Evolutionary conservation across 305 asterid species (phyloP), one percentile per base, ranked within the genome.

Genomic region (Fraxinus floribunda): DNA sequence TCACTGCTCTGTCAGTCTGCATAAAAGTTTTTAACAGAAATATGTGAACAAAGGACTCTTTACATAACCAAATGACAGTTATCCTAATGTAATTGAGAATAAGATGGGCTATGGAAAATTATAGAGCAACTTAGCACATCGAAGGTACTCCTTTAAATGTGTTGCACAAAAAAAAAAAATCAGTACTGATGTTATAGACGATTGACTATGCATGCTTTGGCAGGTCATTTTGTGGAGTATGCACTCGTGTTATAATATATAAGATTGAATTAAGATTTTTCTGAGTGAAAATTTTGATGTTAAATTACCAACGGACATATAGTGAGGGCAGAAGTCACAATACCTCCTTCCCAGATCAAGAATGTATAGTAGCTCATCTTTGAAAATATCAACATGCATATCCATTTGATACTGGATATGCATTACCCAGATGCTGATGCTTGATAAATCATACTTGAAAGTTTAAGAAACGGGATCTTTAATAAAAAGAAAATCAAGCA

Each of bases 1-100:
- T 96, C 64, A 93, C 96, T 26, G 98, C 98, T 92, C 97, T 92
- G 88, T 96, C 99, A 38, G 98, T 91, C 98, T 96, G 97, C 84
- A 78, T 60, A 74, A 78, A 71, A 57, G 9, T n/a, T n/a, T n/a
- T 0, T 29, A 74, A 64, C 34, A 3, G 73, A n/a, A 34, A 78
- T 82, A 72, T 62, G 74, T 76, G 30, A 29, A 79, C 22, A 38
- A 32, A 6, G 35, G 71, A 4, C 39, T 52, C 5, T 8, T 18
- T 34, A 29, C 44, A 29, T 49, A 68, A 30, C 75, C 75, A 68
- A 68, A 29, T 68, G 75, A 16, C 8, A 29, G 73, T 30, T 68
- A 68, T 29, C 39, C 75, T 29, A 10, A 68, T 68, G 36, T 16
- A 64, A 22, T 3, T 24, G 34, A 64, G 34, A 64, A 64, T 64